phyloP scores from a whole-genome alignment of 495 filamentous ascomycete genomes.

The Astrothelium subdiscretum region DNA sequence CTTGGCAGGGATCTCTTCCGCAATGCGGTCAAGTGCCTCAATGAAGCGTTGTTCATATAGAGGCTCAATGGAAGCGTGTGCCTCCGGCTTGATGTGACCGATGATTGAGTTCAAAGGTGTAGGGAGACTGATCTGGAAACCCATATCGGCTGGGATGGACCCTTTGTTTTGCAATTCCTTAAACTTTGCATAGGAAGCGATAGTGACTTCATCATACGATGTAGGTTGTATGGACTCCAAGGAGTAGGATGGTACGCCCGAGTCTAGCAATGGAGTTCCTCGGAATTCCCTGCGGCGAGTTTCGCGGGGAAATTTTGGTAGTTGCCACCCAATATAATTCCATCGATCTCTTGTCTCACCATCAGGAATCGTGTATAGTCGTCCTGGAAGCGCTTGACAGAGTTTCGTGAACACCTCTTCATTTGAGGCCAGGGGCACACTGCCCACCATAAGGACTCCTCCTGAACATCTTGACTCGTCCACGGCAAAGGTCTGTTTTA shows the following conservation, averaged over 20 bases:
- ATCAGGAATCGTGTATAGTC: background rate
- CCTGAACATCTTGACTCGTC: background rate
- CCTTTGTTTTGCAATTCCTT: background rate
- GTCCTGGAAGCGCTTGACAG: background rate
- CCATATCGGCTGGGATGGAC: background rate
- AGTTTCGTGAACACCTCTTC: background rate
- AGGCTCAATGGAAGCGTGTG: background rate
- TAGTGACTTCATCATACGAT: background rate
- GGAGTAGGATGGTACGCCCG: background rate
- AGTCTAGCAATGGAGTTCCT: background rate
- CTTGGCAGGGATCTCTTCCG: background rate
- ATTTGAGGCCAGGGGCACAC: background rate
- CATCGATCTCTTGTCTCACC: background rate
- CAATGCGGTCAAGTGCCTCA: background rate
- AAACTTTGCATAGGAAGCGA: background rate
- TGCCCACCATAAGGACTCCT: background rate
- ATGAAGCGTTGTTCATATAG: background rate
- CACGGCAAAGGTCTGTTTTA: too few species aligned
- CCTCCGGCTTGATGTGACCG: background rate
- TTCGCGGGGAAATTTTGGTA: background rate
- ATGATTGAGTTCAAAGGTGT: background rate
- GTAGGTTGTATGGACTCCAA: background rate
- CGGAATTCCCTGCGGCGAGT: background rate
- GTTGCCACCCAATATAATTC: background rate
- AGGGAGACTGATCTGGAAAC: background rate